These are phyloP conservation scores for Daldinia bambusicola DNA, from an alignment of 495 filamentous ascomycete genomes.

Conservation along the genomic window DNA sequence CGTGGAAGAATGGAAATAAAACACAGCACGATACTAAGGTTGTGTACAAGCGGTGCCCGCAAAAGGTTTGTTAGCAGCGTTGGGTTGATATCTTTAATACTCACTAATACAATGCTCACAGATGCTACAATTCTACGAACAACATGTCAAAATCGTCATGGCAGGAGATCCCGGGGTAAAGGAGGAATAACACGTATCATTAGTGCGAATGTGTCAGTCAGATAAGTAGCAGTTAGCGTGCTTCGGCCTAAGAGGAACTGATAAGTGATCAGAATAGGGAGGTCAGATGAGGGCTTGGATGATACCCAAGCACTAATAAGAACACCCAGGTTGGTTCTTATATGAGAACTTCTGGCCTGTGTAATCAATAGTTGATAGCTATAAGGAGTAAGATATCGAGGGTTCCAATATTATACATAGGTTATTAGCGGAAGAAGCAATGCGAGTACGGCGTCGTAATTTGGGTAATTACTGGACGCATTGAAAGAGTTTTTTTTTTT, in stretches of 20 bases:
- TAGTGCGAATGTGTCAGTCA: background rate
- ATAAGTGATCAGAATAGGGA: background rate
- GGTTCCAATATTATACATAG: background rate
- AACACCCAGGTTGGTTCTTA: background rate
- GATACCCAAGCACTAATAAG: background rate
- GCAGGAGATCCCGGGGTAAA: constrained; percentile 21
- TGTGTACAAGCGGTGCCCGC: constrained; percentile 68
- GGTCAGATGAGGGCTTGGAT: background rate
- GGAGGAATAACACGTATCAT: constrained; percentile 17
- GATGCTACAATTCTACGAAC: constrained; percentile 72
- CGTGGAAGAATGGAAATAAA: constrained; percentile 67
- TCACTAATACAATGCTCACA: constrained; percentile 39
- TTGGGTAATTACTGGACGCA: background rate
- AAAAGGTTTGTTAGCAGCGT: constrained; percentile 58
- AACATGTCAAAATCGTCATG: constrained; percentile 62
- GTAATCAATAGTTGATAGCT: background rate
- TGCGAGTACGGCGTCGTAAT: background rate
- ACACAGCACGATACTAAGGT: constrained; percentile 66
- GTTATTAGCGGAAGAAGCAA: background rate
- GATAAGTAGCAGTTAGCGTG: background rate
- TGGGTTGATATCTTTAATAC: background rate
- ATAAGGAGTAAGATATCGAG: background rate
- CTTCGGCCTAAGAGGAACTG: background rate
- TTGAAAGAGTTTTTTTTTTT: background rate
- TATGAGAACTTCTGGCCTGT: background rate